Base-by-base conservation (phyloP, 148 eudicot genomes). In the Linanthus parryae region DNA sequence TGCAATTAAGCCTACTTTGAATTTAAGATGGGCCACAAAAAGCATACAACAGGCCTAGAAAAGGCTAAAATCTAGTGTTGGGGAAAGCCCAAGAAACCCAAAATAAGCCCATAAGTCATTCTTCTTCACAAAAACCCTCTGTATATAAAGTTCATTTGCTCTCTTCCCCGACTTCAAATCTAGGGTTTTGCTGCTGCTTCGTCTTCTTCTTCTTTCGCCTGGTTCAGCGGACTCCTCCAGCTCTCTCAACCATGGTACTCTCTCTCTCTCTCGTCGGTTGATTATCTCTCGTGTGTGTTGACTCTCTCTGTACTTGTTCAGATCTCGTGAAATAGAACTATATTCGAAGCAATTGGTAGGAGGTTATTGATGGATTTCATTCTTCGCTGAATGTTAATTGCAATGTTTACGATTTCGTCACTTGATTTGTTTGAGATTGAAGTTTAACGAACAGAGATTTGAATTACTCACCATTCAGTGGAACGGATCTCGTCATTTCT, bases 161-260 rank as follows among this genome's bases (percentile, higher is more conserved):
- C 7, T 47, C 0, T 24, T 1, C 27, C 17, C n/a, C 5, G 31
- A 49, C 17, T 18, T 48, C 14, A 17, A n/a, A 16, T 29, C 21
- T 49, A 29, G 38, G 54, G 54, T 16, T 49, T 49, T 27, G n/a
- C n/a, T 0, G 17, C 9, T 5, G 7, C 9, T 16, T 31, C 38
- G 13, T 6, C 54, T 29, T 18, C 52, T 22, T 26, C n/a, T n/a
- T n/a, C n/a, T n/a, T n/a, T n/a, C n/a, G n/a, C n/a, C n/a, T n/a
- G n/a, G n/a, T n/a, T n/a, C n/a, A n/a, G n/a, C n/a, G n/a, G n/a
- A n/a, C n/a, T n/a, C n/a, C n/a, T n/a, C n/a, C 52, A 26, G 49
- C 28, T 45, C 7, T 14, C 23, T 17, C 33, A 2, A 26, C 16
- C 29, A 49, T 49, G 54, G 54, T 49, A 49, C 36, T n/a, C 3